phyloP scores from a whole-genome alignment of 2,329 filamentous ascomycete genomes.

The Decorospora gaudefroyi region DNA sequence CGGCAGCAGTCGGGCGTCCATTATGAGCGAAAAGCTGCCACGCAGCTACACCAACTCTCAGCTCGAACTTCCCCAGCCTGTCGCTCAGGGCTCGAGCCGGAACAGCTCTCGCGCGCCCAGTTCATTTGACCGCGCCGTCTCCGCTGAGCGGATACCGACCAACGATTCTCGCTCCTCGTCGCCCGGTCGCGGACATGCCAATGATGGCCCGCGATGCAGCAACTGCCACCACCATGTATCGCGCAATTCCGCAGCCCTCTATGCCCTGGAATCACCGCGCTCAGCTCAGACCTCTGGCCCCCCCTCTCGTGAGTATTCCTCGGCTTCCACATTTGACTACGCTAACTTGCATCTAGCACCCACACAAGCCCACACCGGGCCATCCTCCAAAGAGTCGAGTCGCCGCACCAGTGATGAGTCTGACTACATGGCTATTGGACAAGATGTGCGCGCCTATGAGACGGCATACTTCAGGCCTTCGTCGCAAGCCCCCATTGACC shows the following conservation, averaged over 20 bases:
- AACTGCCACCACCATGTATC: slow-evolving; percentile 35
- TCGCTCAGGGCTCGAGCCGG: slow-evolving; percentile 40
- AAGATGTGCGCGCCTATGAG: slow-evolving; percentile 41
- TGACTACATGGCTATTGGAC: slow-evolving; percentile 39
- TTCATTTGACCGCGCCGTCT: slow-evolving; percentile 47
- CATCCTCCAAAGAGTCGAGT: slow-evolving; percentile 38
- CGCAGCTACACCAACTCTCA: slow-evolving; percentile 41
- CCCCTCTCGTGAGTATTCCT: slow-evolving; percentile 39
- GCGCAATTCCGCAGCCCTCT: slow-evolving; percentile 41
- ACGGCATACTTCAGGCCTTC: slow-evolving; percentile 42
- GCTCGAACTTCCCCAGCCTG: slow-evolving; percentile 40
- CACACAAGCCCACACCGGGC: slow-evolving; percentile 19
- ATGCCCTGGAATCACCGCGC: slow-evolving; percentile 38
- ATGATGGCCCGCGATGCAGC: slow-evolving; percentile 41
- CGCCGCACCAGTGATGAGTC: slow-evolving; percentile 44
- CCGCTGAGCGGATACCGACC: slow-evolving; percentile 42
- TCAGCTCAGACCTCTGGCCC: slow-evolving; percentile 19
- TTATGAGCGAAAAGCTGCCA: slow-evolving; percentile 38
- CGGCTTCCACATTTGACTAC: background rate
- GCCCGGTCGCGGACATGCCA: slow-evolving; percentile 34
- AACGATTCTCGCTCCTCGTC: slow-evolving; percentile 42
- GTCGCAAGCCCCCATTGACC: slow-evolving; percentile 32
- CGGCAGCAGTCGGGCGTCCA: slow-evolving; percentile 44
- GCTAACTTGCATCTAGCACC: slow-evolving; percentile 24
- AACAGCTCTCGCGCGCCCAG: slow-evolving; percentile 43